Base-by-base conservation (phyloP, 805 yeast genomes). In the Geotrichum ghanense region DNA sequence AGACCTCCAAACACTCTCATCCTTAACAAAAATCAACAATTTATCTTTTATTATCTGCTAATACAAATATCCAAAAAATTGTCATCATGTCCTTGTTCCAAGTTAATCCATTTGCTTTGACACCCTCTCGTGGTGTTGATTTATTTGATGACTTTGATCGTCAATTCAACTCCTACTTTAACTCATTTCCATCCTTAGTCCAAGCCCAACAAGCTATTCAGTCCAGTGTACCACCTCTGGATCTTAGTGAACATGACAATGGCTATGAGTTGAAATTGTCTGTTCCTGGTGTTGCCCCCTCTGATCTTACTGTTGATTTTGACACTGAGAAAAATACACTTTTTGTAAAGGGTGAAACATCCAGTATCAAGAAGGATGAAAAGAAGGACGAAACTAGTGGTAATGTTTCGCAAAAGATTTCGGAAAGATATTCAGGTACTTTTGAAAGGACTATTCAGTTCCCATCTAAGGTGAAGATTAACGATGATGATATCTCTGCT, bases 321-420 rank as follows among this genome's bases (percentile, higher is more conserved):
- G 83, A 78, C 54, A 79, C 82, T 31, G 66, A 78, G 1, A 68
- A 74, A 10, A 71, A 72, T 52, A 80, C 76, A 50, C 53, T 78
- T 49, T 65, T 73, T 16, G 63, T 78, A 31, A 73, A 71, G 49
- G 83, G 83, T 2, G 42, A 42, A 12, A 40, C 46, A 31, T 16
- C 37, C 12, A 27, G 48, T 24, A 49, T 49, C 25, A 41, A 41
- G 4, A 62, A 66, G n/a, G 65, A 64, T 21, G 69, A 69, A 19
- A 66, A 65, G 22, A 57, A 67, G 46, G 57, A 61, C 44, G 49
- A 74, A 45, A 19, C 12, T 31, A n/a, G 19, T 10, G 14, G 14
- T 25, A 25, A 25, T 9, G 12, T 19, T 6, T n/a, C 16, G 12
- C 37, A 31, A 31, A 73, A 71, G 50, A 68, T 74, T 20, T 65